Evolutionary conservation across 352 stramenopile species (phyloP).

Genomic region (Phytophthora pisi): DNA sequence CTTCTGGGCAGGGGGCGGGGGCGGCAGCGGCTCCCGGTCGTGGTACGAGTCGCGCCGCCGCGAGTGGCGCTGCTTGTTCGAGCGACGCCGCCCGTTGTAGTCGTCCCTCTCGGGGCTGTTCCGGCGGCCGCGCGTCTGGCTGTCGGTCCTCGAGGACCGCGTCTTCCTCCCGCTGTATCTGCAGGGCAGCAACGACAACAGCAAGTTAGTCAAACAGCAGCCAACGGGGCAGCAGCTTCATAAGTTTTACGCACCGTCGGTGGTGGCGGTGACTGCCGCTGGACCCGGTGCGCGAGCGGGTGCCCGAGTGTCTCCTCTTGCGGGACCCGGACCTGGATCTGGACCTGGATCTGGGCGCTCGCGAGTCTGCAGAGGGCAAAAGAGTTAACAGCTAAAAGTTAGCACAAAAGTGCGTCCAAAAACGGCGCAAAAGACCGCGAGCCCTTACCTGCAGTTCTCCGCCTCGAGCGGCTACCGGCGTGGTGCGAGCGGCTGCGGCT

Average conservation of each 20-base stretch:
- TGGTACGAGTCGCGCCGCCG: constrained; percentile 38
- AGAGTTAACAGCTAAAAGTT: constrained; percentile 3
- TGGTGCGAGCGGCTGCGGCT: too few relatives aligned
- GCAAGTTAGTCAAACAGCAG: constrained; percentile 1
- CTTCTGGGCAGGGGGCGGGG: constrained; percentile 28
- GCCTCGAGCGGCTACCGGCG: constrained; percentile 19
- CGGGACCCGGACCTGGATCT: constrained; percentile 36
- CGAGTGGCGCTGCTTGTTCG: constrained; percentile 40
- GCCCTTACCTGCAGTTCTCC: constrained; percentile 29
- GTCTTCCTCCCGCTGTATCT: constrained; percentile 34
- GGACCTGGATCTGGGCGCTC: constrained; percentile 33
- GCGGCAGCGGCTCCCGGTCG: constrained; percentile 26
- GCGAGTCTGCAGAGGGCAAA: constrained; percentile 22
- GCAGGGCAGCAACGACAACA: background rate
- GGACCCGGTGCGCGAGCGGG: constrained; percentile 31
- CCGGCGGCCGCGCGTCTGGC: constrained; percentile 23
- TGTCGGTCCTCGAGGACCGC: constrained; percentile 27
- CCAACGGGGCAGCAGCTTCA: background rate
- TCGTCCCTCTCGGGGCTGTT: constrained; percentile 27
- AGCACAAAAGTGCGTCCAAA: constrained; percentile 4
- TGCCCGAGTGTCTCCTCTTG: constrained; percentile 33
- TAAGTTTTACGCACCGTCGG: constrained; percentile 23
- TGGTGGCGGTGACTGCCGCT: constrained; percentile 29
- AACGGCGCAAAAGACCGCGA: background rate
- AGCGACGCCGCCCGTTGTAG: constrained; percentile 23